Percentiles rank a stretch among this genome's conserved stretches.
Evolutionary conservation across 2,329 filamentous ascomycete species (phyloP).

Genomic region (Cladosporium sphaerospermum): DNA sequence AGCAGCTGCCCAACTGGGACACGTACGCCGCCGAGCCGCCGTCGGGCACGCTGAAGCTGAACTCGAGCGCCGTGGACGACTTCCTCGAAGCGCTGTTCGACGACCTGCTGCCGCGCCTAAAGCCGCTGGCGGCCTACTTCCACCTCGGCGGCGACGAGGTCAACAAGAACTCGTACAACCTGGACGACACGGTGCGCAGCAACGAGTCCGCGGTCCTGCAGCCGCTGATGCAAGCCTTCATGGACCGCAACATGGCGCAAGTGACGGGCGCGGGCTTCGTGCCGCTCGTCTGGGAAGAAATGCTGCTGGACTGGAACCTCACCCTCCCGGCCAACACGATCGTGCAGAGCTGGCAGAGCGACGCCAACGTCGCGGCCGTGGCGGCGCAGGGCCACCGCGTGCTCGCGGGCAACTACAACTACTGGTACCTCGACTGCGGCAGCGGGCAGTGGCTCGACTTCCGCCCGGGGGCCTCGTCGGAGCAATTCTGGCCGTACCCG

Average conservation of each 20-base stretch:
- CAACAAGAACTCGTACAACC: slow-evolving; percentile 65
- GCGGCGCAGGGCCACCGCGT: slow-evolving; percentile 61
- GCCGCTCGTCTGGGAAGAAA: slow-evolving; percentile 85
- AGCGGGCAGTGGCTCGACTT: slow-evolving; percentile 74
- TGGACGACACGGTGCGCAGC: slow-evolving; percentile 66
- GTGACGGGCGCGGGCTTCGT: slow-evolving; percentile 59
- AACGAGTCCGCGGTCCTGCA: slow-evolving; percentile 59
- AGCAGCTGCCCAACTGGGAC: slow-evolving; percentile 48
- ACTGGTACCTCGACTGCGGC: slow-evolving; percentile 73
- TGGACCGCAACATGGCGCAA: slow-evolving; percentile 62
- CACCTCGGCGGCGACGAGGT: slow-evolving; percentile 87
- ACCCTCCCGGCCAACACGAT: slow-evolving; percentile 64
- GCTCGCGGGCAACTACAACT: slow-evolving; percentile 69
- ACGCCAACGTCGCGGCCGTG: slow-evolving; percentile 54
- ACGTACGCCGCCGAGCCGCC: slow-evolving; percentile 51
- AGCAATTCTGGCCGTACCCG: slow-evolving; percentile 59
- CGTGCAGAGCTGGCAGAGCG: slow-evolving; percentile 72
- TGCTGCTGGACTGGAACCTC: slow-evolving; percentile 71
- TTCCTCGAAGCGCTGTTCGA: slow-evolving; percentile 68
- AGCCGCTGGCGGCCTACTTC: slow-evolving; percentile 67
- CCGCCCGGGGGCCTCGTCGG: slow-evolving; percentile 48
- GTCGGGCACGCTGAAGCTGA: slow-evolving; percentile 65
- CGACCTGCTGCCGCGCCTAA: slow-evolving; percentile 69
- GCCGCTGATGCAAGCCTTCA: slow-evolving; percentile 71
- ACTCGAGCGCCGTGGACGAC: slow-evolving; percentile 60